Evolutionary conservation across 352 stramenopile species (phyloP), one percentile per base, ranked within the genome.

Genomic region (Thalassiosira mediterranea): DNA sequence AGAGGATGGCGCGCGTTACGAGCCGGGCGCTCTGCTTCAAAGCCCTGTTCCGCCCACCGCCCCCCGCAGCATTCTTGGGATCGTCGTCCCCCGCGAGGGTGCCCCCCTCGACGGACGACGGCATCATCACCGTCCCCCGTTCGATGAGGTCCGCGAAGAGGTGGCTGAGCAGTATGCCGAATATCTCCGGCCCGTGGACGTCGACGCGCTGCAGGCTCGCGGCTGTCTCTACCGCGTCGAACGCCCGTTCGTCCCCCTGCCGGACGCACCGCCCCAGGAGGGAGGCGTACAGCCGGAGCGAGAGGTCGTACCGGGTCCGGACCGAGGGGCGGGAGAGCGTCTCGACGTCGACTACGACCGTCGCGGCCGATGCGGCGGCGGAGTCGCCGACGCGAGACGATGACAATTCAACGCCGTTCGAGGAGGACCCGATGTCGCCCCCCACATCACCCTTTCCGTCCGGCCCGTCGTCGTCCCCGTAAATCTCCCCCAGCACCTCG

Each of bases 401-500:
- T n/a, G n/a, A n/a, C n/a, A n/a, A n/a, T n/a, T n/a, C n/a, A n/a
- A n/a, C n/a, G n/a, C 8, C 8, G n/a, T 44, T 44, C 17, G 21
- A 19, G 44, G 44, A 5, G 7, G 44, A 23, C 7, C 7, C 7
- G 34, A 42, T 42, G 25, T 64, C 53, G 31, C 37, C 60, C 44
- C 32, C 58, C 11, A 38, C 13, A 1, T 54, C n/a, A 13, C 3
- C 40, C 23, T 68, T 32, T 25, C 37, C 31, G 13, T 13, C 26
- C 31, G 49, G 25, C 13, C 31, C 28, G 61, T 73, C 67, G 61
- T 73, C 67, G 17, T 75, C 76, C 4, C 61, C 68, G 52, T 83
- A 85, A n/a, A 92, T 75, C 57, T 87, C 84, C 63, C 93, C 87
- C 3, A 91, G 58, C 34, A 87, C 81, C 37, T 93, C 88, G n/a